Base-by-base conservation (phyloP, 352 stramenopile species). In the Pythium diclinum region DNA sequence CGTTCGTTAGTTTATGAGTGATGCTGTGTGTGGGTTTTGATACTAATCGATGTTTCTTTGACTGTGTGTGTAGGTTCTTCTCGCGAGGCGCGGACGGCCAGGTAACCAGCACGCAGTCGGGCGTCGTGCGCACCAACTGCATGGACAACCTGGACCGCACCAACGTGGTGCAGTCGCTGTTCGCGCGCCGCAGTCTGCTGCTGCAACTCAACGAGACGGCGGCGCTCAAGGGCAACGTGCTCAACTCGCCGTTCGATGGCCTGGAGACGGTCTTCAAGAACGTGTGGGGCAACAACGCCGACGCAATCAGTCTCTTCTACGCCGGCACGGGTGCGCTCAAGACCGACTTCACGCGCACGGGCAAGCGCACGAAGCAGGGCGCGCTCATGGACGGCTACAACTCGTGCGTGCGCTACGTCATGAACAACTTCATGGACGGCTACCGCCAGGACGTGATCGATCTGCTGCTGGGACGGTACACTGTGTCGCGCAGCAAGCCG, bases 141-240 rank as follows among this genome's bases (percentile, higher is more conserved):
- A 98, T 99, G 90, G 96, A 99, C 83, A 98, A 96, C 74, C 74
- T 99, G 7, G 96, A 99, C 81, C 83, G 96, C 32, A 99, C 96
- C 6, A 98, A 98, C 73, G 96, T 99, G 23, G 94, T 98, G 30
- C 96, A 98, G 79, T 97, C 89, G 69, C 81, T 98, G 30, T 96
- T 98, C 64, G 93, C 88, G 36, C 79, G 91, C 34, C 81, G 85
- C 36, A 74, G 88, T 32, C 67, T 97, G 51, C 86, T 96, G 38
- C 69, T 77, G 36, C 78, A 92, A 52, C 73, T 98, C 30, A 61
- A 72, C 38, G 69, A 77, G 61, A 19, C 44, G 13, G 46, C 56
- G 19, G 56, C 73, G 86, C 81, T 38, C 75, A 80, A 40, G 85
- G 91, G 61, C 42, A 71, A 74, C 38, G 78, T 84, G 38, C 74